A percentile compares a stretch with the other conserved stretches of the same genome.
These are phyloP conservation scores for Cenchrus fungigraminus DNA, from an alignment of 176 grass and related monocot species.

Conservation along the genomic window DNA sequence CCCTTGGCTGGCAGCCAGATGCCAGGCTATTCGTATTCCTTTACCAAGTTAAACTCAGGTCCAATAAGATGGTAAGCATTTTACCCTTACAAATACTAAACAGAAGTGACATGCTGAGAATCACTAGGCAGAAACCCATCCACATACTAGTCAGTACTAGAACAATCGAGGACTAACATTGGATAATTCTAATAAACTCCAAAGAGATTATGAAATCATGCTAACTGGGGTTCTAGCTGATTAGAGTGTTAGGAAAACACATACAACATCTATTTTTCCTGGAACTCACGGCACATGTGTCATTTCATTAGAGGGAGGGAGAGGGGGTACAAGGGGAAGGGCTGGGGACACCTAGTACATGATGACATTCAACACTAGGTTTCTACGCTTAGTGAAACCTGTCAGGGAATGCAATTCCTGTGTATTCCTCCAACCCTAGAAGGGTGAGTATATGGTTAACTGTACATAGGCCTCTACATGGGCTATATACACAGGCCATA, in stretches of 20 bases:
- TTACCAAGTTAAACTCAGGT: neutral
- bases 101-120: neutral
- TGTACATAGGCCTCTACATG: too few relatives aligned
- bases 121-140: neutral
- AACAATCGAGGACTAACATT: neutral
- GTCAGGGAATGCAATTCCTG: too few relatives aligned
- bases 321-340: too few relatives aligned
- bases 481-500: too few relatives aligned
- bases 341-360: too few relatives aligned
- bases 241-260: constrained; percentile 20
- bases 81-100: neutral
- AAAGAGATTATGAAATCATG: neutral
- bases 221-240: neutral
- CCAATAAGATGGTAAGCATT: neutral
- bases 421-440: too few relatives aligned
- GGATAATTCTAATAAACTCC: constrained; percentile 6
- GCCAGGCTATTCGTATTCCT: neutral
- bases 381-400: neutral
- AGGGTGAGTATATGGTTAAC: too few relatives aligned
- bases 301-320: too few relatives aligned
- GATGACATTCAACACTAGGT: neutral
- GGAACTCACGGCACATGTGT: too few relatives aligned
- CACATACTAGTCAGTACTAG: neutral
- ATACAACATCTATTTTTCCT: neutral
- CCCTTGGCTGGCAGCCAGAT: neutral